Conservation (phyloP, 257 asterid genomes). For the Voacanga thouarsii region DNA sequence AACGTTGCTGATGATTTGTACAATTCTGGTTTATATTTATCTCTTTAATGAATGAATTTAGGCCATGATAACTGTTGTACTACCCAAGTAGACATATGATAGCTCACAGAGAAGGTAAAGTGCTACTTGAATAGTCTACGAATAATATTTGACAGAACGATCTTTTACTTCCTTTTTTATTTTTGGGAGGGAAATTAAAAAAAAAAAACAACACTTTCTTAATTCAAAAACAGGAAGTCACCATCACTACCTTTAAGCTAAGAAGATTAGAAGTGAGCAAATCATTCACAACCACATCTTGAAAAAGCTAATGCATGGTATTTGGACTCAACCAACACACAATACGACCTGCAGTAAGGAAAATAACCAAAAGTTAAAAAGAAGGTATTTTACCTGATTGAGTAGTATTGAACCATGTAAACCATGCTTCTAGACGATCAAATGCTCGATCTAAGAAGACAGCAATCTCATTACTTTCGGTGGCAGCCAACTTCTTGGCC, state of each 20-base stretch:
- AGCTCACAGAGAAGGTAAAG: neutral
- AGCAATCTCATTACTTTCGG: slow-evolving; percentile 56
- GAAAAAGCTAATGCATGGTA: neutral
- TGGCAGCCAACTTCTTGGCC: slow-evolving; percentile 58
- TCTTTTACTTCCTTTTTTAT: neutral
- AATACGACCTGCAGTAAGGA: neutral
- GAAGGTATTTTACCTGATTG: slow-evolving; percentile 63
- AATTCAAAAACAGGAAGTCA: neutral
- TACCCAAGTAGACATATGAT: neutral
- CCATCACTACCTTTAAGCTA: neutral
- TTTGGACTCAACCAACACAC: neutral
- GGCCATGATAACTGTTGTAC: neutral
- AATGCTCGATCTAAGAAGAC: slow-evolving; percentile 69
- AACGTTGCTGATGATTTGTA: neutral
- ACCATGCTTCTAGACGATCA: slow-evolving; percentile 93
- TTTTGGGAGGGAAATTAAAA: neutral
- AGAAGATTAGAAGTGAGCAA: neutral
- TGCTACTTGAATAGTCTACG: neutral
- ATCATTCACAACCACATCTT: neutral
- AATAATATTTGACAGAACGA: neutral
- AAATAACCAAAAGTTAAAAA: neutral
- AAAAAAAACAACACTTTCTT: neutral
- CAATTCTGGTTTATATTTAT: neutral
- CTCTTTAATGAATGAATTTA: neutral
- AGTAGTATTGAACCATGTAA: slow-evolving; percentile 87